Conservation (phyloP, 2,329 filamentous ascomycete species). For the Exophiala lecanii-corni region DNA sequence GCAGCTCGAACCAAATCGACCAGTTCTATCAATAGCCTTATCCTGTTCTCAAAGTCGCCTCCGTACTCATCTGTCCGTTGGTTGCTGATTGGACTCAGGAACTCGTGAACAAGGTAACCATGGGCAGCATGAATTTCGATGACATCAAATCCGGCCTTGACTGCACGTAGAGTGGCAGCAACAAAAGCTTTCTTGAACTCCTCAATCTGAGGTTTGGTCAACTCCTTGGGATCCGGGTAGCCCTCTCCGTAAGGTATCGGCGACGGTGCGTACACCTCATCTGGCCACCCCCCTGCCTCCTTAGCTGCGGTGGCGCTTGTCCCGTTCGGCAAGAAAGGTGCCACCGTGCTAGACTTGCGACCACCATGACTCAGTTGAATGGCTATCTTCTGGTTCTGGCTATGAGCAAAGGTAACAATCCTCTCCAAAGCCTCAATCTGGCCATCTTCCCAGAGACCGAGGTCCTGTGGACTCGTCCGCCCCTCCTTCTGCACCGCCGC, state of each 20-base stretch:
- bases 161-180: constrained; percentile 51
- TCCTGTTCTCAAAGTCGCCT: constrained; percentile 58
- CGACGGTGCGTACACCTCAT: constrained; percentile 19
- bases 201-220: constrained; percentile 45
- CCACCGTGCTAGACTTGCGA: constrained; percentile 54
- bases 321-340: constrained; percentile 40
- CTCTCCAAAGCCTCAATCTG: constrained; percentile 42
- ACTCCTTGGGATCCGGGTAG: background rate
- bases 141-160: constrained; percentile 68
- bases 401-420: constrained; percentile 72
- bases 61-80: constrained; percentile 56
- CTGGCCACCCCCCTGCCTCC: constrained; percentile 14
- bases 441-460: constrained; percentile 30
- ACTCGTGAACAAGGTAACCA: constrained; percentile 68
- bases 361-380: constrained; percentile 82
- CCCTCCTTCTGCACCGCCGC: constrained; percentile 68
- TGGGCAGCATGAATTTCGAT: constrained; percentile 79
- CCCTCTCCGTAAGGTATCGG: background rate
- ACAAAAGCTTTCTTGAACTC: constrained; percentile 23
- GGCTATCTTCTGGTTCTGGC: constrained; percentile 68
- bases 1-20: constrained; percentile 57
- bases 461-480: constrained; percentile 59
- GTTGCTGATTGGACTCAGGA: constrained; percentile 66
- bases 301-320: constrained; percentile 6
- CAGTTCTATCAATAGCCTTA: constrained; percentile 62